Percentiles rank a stretch among this genome's conserved stretches.
phyloP scores from a whole-genome alignment of 106 monocot species.

The Gastrodia elata region DNA sequence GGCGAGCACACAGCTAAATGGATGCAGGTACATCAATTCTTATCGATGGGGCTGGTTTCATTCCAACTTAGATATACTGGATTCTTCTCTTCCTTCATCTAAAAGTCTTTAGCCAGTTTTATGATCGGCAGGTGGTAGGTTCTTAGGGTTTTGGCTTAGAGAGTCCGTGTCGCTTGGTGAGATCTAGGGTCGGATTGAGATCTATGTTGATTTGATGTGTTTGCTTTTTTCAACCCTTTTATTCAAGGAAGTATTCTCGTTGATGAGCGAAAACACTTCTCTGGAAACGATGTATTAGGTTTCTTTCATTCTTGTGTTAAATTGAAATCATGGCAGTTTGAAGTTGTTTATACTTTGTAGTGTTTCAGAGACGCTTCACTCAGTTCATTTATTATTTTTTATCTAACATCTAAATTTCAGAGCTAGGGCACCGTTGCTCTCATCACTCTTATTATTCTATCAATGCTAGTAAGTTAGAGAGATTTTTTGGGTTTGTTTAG shows the following conservation, averaged over 20 bases:
- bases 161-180: background rate
- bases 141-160: background rate
- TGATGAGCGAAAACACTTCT: no score
- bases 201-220: background rate
- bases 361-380: no score
- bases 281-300: background rate
- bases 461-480: no score
- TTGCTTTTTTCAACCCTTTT: background rate
- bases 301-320: no score
- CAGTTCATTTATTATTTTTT: no score
- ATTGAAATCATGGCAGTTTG: background rate
- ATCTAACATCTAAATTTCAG: no score
- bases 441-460: no score
- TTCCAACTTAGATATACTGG: no score
- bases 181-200: background rate
- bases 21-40: conserved; percentile 28
- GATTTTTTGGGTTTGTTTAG: no score
- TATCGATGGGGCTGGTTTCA: background rate
- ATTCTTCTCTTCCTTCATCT: background rate
- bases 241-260: no score
- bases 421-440: no score
- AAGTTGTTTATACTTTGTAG: background rate
- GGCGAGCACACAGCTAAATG: conserved; percentile 41
- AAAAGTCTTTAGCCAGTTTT: background rate
- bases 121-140: background rate